Base-by-base conservation (phyloP, 2,329 filamentous ascomycete species). In the Neonectria sp. region DNA sequence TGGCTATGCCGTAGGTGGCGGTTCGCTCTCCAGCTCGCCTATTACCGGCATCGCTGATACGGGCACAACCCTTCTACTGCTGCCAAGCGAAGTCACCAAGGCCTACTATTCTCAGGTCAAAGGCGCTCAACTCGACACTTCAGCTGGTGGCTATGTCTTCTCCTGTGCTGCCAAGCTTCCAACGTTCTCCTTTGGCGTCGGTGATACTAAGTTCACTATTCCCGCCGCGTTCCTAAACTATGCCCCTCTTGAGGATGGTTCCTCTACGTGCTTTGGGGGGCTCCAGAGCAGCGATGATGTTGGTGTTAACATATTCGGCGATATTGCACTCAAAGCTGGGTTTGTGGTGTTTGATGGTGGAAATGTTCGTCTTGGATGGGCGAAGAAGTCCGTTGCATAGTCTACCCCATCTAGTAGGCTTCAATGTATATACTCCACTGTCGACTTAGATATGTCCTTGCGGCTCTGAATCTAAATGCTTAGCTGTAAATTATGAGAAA, bases 21-120 rank as follows among this genome's bases (percentile, higher is more conserved):
- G 33, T 25, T 5, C 88, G 3, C 1, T 63, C 2, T 57, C 27
- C 79, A 51, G 55, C 13, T 65, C 60, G 0, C 24, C 72, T 2
- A 62, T 84, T 17, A 82, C 82, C 73, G 82, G 83, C 29, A 86
- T 89, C 60, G 82, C 85, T 25, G 88, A 90, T 79, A 88, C 87
- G 3, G 91, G 91, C 65, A 92, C 90, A n/a, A 90, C 90, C 0
- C 85, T 92, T 63, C 82, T 92, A 63, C 83, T 92, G 59, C 85
- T 90, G 65, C 87, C 90, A 74, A 79, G 85, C 45, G 76, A 81
- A 29, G 83, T 90, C 53, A 83, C 85, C 51, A 71, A 84, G 12
- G 82, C 76, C 9, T 89, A 89, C 77, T 89, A 87, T 74, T 71
- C 79, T 24, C 77, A 84, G 31, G 79, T 89, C 11, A 67, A 76